Evolutionary conservation across 495 filamentous ascomycete species (phyloP).

Genomic region (Daldinia childiae): DNA sequence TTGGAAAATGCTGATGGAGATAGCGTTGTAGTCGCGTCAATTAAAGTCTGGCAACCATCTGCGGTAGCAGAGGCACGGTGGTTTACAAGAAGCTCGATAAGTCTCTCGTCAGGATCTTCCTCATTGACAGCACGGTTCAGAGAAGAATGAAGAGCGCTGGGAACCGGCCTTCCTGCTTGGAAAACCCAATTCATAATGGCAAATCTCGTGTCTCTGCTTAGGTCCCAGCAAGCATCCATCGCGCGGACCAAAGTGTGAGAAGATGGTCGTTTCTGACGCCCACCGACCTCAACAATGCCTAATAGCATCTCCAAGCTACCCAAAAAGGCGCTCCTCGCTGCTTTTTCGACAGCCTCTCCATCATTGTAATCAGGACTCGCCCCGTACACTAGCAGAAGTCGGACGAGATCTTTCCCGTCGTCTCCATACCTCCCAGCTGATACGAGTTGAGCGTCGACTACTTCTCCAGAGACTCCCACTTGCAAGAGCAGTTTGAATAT

Average conservation of each 20-base stretch:
- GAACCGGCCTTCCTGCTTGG: slow-evolving; percentile 51
- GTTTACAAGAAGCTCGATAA: slow-evolving; percentile 52
- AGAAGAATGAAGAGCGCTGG: slow-evolving; percentile 52
- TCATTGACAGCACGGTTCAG: slow-evolving; percentile 56
- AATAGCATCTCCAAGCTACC: slow-evolving; percentile 56
- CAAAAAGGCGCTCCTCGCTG: slow-evolving; percentile 53
- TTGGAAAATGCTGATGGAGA: slow-evolving; percentile 48
- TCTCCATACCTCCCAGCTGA: slow-evolving; percentile 56
- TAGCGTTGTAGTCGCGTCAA: slow-evolving; percentile 51
- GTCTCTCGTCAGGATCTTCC: slow-evolving; percentile 54
- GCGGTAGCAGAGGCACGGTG: slow-evolving; percentile 54
- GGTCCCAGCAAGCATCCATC: slow-evolving; percentile 56
- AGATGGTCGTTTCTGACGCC: slow-evolving; percentile 48
- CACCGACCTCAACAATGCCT: slow-evolving; percentile 47
- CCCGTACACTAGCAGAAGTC: slow-evolving; percentile 54
- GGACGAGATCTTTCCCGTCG: slow-evolving; percentile 53
- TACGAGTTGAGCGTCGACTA: slow-evolving; percentile 56
- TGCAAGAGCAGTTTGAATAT: slow-evolving; percentile 56
- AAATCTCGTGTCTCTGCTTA: slow-evolving; percentile 53
- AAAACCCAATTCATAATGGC: slow-evolving; percentile 57
- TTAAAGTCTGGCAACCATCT: slow-evolving; percentile 57
- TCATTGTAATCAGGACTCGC: slow-evolving; percentile 55
- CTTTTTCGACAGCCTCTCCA: slow-evolving; percentile 60
- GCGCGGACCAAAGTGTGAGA: slow-evolving; percentile 51
- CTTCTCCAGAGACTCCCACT: slow-evolving; percentile 53